Conservation (phyloP, 352 stramenopile genomes). For the Phytophthora hybrid region DNA sequence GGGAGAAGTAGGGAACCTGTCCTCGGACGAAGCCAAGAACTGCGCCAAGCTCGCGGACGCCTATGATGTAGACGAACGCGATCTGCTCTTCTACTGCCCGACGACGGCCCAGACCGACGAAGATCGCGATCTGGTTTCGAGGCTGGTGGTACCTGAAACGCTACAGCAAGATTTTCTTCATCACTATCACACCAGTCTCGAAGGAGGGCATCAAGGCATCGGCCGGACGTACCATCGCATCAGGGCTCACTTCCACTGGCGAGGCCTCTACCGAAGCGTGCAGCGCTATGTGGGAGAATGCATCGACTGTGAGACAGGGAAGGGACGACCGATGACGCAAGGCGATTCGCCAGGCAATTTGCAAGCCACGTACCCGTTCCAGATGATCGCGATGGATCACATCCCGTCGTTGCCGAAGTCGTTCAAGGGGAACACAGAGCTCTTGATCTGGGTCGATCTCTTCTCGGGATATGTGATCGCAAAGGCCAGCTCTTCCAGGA, state of each 20-base stretch:
- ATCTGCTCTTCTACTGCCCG: slow-evolving; percentile 7
- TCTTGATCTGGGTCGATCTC: too few species aligned
- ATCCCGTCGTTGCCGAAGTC: too few species aligned
- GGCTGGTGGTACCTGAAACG: not conserved
- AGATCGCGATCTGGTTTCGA: not conserved
- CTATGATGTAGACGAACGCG: slow-evolving; percentile 7
- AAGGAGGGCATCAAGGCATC: too few species aligned
- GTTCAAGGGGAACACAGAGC: too few species aligned
- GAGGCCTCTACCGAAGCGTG: slow-evolving; percentile 1
- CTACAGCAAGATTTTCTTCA: too few species aligned
- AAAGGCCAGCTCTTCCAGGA: too few species aligned
- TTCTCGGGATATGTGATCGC: too few species aligned
- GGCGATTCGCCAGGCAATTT: slow-evolving; percentile 17
- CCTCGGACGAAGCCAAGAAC: not conserved
- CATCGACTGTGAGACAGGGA: slow-evolving; percentile 14
- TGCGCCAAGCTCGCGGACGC: slow-evolving; percentile 6
- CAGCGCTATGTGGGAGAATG: slow-evolving; percentile 10
- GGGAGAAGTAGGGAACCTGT: not conserved
- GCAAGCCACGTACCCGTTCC: not conserved
- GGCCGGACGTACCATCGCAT: too few species aligned
- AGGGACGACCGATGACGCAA: not conserved
- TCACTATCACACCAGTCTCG: too few species aligned
- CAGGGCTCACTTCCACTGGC: not conserved
- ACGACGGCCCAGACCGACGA: not conserved
- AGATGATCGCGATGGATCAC: too few species aligned